Percentiles rank a stretch among this genome's conserved stretches.
phyloP scores from a whole-genome alignment of 805 yeast species.

The Saccharomyces paradoxus region DNA sequence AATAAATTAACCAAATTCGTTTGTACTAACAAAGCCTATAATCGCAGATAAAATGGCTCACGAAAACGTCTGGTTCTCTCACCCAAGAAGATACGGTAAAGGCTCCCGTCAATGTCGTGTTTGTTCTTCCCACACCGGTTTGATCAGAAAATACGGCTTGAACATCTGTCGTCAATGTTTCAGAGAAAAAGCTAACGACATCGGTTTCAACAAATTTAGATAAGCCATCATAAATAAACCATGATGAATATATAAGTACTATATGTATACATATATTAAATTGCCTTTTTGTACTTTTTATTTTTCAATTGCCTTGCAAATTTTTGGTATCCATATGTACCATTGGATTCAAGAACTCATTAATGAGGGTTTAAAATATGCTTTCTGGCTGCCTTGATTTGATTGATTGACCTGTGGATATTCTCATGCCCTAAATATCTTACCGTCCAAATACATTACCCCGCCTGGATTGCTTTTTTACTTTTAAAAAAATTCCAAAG shows the following conservation, averaged over 20 bases:
- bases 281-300: background rate
- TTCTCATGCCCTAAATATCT: background rate
- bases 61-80: conserved; percentile 99
- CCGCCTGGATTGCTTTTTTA: background rate
- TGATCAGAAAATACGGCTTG: conserved; percentile 99
- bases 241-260: conserved; percentile 1
- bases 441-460: background rate
- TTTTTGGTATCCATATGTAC: background rate
- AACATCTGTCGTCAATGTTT: conserved; percentile 99
- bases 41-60: conserved; percentile 77
- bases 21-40: conserved; percentile 5
- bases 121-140: conserved; percentile 97
- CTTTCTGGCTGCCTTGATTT: background rate
- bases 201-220: conserved; percentile 98
- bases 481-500: background rate
- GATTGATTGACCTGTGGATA: background rate
- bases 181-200: conserved; percentile 99
- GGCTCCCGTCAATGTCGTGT: conserved; percentile 99
- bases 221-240: conserved; percentile 36
- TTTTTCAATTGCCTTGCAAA: background rate
- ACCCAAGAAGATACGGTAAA: conserved; percentile 99
- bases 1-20: background rate
- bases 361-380: background rate
- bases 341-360: background rate
- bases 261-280: conserved; percentile 4